Evolutionary conservation across 495 filamentous ascomycete species (phyloP).

Genomic region (Hyaloscypha hepaticicola): DNA sequence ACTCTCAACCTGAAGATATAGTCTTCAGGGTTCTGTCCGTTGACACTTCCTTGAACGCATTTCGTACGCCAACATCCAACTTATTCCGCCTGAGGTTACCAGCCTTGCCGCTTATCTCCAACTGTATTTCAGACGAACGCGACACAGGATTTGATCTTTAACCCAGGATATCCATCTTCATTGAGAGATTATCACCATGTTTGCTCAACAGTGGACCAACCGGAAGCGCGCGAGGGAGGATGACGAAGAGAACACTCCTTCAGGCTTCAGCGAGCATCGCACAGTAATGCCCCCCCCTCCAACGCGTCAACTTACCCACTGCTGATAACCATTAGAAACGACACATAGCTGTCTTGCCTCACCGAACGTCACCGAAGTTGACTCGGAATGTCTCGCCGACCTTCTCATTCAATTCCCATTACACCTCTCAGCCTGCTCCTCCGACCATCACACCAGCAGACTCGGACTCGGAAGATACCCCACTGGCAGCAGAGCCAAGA

Average conservation of each 20-base stretch:
- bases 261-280: conserved; percentile 32
- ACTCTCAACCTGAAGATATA: conserved; percentile 19
- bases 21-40: conserved; percentile 17
- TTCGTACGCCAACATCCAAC: conserved; percentile 1
- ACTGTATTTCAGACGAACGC: conserved; percentile 13
- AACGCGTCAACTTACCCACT: not conserved
- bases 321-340: conserved; percentile 31
- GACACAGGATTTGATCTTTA: conserved; percentile 1
- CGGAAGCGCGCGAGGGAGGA: conserved; percentile 30
- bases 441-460: conserved; percentile 34
- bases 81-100: not conserved
- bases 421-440: conserved; percentile 27
- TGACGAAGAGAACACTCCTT: conserved; percentile 14
- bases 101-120: conserved; percentile 14
- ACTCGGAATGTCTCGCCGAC: conserved; percentile 11
- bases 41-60: not conserved
- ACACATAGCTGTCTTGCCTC: conserved; percentile 28
- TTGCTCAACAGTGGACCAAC: conserved; percentile 17
- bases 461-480: conserved; percentile 29
- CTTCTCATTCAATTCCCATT: conserved; percentile 19
- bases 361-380: conserved; percentile 26
- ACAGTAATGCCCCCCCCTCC: conserved; percentile 19
- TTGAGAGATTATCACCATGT: conserved; percentile 24
- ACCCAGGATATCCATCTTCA: not conserved
- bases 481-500: conserved; percentile 22